phyloP scores from a whole-genome alignment of 306 rosid species.

The Dryas alaskensis region DNA sequence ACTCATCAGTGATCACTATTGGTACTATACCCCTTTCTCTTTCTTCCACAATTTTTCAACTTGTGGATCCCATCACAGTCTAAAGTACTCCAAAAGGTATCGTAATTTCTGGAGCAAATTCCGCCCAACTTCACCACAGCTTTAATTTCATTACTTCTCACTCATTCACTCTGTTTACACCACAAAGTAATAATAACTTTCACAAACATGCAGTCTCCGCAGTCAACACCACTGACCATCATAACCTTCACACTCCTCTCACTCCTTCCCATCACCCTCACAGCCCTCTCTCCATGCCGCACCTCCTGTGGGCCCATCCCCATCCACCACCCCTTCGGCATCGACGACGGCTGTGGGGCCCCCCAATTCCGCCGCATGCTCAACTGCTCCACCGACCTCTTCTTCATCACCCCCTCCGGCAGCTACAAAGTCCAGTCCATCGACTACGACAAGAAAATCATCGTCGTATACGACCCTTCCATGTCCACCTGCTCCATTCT shows the following conservation, averaged over 20 bases:
- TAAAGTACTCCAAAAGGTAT: neutral
- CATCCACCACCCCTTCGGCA: slow-evolving; percentile 71
- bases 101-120: slow-evolving; percentile 18
- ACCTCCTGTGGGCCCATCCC: slow-evolving; percentile 62
- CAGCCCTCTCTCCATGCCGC: slow-evolving; percentile 57
- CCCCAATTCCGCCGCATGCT: slow-evolving; percentile 79
- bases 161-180: neutral
- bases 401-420: slow-evolving; percentile 84
- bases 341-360: slow-evolving; percentile 92
- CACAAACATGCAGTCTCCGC: neutral
- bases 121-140: neutral
- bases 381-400: slow-evolving; percentile 66
- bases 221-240: neutral
- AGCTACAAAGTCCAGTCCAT: slow-evolving; percentile 82
- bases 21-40: no score
- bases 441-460: slow-evolving; percentile 50
- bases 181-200: neutral
- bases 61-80: slow-evolving; percentile 26
- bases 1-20: no score
- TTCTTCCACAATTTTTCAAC: slow-evolving; percentile 17
- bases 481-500: slow-evolving; percentile 96
- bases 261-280: neutral
- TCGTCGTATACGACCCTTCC: slow-evolving; percentile 72
- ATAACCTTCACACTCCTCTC: neutral
- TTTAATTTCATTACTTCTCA: neutral